Evolutionary conservation across 2,329 filamentous ascomycete species (phyloP), one percentile per base, ranked within the genome.

Genomic region (Dactylellina leptospora): DNA sequence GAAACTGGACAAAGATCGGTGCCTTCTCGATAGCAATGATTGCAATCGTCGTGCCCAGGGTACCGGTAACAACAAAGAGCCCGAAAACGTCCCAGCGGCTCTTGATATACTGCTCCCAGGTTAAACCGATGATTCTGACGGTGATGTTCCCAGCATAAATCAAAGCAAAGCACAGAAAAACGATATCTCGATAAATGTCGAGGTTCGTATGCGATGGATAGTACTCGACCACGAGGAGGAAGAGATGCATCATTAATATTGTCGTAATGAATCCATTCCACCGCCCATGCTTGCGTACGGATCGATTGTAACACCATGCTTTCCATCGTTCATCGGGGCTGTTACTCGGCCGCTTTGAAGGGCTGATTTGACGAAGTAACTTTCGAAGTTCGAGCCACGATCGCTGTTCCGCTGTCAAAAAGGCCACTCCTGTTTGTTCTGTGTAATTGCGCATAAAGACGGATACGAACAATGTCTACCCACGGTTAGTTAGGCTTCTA

Each of bases 381-480:
- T 99, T 99, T 64, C 95, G 87, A 75, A 99, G 81, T 79, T 99
- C 95, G 11, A 99, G 85, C 95, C 95, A 99, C 0, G 93, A 96
- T 76, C 95, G 88, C 79, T 99, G 95, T 77, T 99, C 95, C 0
- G 93, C 90, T 0, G 95, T 99, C 76, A 99, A 82, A 79, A 93
- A 99, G 1, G 95, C 95, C 44, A 99, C 95, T 1, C 95, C 95
- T 0, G 95, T 99, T 80, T 97, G 93, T 80, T 99, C 95, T 0
- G 95, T 99, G 80, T 99, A 99, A 79, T 97, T 99, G 73, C 95
- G 91, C 95, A 99, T 99, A 80, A 99, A 99, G 73, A 99, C 95
- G 63, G 95, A 97, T 50, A 99, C 96, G 80, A 99, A 99, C 78
- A 99, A 83, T 0, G 95, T 99, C 75, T 76, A 55, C 56, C 25